These are phyloP conservation scores for Plasmodium cynomolgi DNA, from an alignment of 169 alveolate species.

Conservation along the genomic window DNA sequence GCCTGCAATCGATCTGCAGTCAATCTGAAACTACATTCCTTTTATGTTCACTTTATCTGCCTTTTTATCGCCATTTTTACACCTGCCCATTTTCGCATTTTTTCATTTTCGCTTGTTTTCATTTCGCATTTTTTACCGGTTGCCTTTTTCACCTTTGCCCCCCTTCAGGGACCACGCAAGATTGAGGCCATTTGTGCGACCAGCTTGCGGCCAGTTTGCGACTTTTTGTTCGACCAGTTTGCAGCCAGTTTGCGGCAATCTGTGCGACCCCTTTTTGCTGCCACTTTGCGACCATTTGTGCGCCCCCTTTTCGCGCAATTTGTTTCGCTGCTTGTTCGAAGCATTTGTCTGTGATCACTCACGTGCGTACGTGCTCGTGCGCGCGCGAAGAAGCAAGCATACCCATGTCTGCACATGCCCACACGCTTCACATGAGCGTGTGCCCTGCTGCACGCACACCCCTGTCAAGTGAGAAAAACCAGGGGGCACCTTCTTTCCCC, in stretches of 20 bases:
- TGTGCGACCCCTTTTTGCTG: not conserved
- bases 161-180: not conserved
- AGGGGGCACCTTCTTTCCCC: not conserved
- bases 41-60: not conserved
- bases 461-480: not conserved
- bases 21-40: not conserved
- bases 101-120: not conserved
- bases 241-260: not conserved
- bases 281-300: not conserved
- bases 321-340: not conserved
- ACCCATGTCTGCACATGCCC: not conserved
- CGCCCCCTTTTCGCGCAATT: not conserved
- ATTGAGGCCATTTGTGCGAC: not conserved
- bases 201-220: not conserved
- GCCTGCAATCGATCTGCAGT: not conserved
- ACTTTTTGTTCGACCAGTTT: not conserved
- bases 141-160: not conserved
- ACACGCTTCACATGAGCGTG: not conserved
- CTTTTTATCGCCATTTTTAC: not conserved
- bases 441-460: not conserved
- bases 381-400: not conserved
- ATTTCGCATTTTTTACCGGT: not conserved
- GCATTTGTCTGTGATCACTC: constrained; percentile 2
- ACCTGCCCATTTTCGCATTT: not conserved
- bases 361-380: not conserved